These are phyloP conservation scores for Melaleuca alternifolia DNA, from an alignment of 345 rosid genomes.

Conservation along the genomic window DNA sequence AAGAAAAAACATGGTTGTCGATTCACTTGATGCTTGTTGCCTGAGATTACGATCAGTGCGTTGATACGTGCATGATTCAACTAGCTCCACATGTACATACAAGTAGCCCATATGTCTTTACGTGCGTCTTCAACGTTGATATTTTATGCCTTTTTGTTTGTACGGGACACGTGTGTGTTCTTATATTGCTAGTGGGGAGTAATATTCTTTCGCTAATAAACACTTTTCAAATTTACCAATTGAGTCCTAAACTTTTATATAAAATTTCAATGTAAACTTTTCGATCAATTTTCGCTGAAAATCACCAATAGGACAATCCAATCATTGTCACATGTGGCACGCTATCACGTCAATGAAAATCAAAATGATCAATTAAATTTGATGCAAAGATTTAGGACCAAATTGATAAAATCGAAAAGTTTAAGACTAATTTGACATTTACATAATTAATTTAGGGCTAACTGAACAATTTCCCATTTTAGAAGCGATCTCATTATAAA, in stretches of 20 bases:
- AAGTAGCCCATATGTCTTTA: not conserved
- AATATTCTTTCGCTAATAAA: not conserved
- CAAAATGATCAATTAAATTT: not conserved
- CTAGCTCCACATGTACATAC: not conserved
- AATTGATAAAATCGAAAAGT: not conserved
- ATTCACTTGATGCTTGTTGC: not conserved
- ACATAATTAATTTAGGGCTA: accelerated
- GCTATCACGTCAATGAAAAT: accelerated
- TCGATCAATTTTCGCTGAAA: accelerated
- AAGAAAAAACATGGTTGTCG: not conserved
- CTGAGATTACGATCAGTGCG: not conserved
- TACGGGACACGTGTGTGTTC: not conserved
- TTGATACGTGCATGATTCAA: not conserved
- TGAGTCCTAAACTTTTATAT: accelerated
- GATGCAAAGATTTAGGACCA: accelerated
- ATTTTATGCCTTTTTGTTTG: not conserved
- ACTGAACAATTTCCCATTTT: not conserved
- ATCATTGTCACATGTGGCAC: accelerated
- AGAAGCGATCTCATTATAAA: not conserved
- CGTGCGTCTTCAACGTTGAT: not conserved
- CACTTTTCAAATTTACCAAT: not conserved
- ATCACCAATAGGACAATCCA: accelerated
- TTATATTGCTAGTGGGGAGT: not conserved
- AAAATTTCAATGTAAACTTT: accelerated
- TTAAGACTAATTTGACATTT: accelerated